phyloP scores from a whole-genome alignment of 2,329 filamentous ascomycete genomes.

The Penicillium sp. region DNA sequence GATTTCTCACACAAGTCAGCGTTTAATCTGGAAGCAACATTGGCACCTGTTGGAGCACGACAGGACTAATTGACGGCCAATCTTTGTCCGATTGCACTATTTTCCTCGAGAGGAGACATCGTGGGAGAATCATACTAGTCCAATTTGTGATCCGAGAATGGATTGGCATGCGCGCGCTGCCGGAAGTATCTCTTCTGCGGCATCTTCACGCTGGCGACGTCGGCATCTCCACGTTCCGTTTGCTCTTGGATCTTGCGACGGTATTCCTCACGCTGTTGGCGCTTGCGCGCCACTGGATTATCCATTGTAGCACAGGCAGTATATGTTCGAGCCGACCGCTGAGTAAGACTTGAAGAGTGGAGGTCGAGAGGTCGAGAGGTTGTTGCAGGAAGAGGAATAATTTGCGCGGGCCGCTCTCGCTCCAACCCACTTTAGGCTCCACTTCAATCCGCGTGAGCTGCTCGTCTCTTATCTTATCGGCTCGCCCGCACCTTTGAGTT shows the following conservation, averaged over 20 bases:
- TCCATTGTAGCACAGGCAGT: constrained; percentile 11
- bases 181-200: constrained; percentile 96
- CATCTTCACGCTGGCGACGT: constrained; percentile 48
- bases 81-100: too few species aligned
- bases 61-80: too few species aligned
- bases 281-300: constrained; percentile 47
- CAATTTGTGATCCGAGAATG: constrained; percentile 89
- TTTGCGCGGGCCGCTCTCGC: constrained; percentile 7
- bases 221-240: constrained; percentile 17
- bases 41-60: too few species aligned
- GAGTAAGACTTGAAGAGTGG: not conserved
- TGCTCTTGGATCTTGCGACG: constrained; percentile 33
- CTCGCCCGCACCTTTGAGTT: too few species aligned
- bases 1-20: constrained; percentile 1
- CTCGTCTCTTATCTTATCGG: not conserved
- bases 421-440: constrained; percentile 1
- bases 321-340: not conserved
- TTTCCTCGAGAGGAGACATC: not conserved
- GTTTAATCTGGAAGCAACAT: too few species aligned
- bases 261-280: constrained; percentile 61
- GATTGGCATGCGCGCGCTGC: constrained; percentile 94
- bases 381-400: constrained; percentile 7
- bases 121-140: constrained; percentile 61
- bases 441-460: constrained; percentile 7
- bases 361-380: constrained; percentile 5